A percentile compares a stretch with the other conserved stretches of the same genome.
phyloP scores from a whole-genome alignment of 2,329 filamentous ascomycete genomes.

The Penicillium sp. region DNA sequence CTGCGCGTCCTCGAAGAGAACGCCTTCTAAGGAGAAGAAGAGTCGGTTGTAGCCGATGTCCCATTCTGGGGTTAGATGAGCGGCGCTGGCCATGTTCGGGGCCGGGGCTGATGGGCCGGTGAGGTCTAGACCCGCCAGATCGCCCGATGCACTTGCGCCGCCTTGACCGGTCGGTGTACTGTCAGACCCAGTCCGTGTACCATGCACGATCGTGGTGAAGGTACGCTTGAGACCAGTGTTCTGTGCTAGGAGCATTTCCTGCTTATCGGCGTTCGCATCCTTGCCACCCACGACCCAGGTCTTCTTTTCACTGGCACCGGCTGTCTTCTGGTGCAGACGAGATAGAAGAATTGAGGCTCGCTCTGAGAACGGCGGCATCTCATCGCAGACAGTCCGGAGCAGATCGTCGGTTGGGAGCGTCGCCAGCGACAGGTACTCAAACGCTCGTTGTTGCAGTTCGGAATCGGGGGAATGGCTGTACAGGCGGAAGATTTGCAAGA shows the following conservation, averaged over 20 bases:
- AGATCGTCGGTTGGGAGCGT: slow-evolving; percentile 85
- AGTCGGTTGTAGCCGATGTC: slow-evolving; percentile 82
- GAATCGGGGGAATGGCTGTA: slow-evolving; percentile 95
- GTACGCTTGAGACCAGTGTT: slow-evolving; percentile 79
- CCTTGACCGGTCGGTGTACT: slow-evolving; percentile 33
- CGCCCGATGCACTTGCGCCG: slow-evolving; percentile 54
- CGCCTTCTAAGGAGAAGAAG: slow-evolving; percentile 73
- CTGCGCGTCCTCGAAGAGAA: slow-evolving; percentile 92
- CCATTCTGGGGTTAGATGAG: slow-evolving; percentile 92
- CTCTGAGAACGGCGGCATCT: slow-evolving; percentile 98
- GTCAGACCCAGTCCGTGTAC: slow-evolving; percentile 34
- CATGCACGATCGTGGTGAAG: slow-evolving; percentile 61
- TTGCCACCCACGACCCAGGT: slow-evolving; percentile 98
- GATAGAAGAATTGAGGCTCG: slow-evolving; percentile 87
- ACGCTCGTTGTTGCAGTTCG: slow-evolving; percentile 92
- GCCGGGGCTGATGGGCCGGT: slow-evolving; percentile 57
- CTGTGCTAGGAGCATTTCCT: slow-evolving; percentile 76
- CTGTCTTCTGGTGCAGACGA: slow-evolving; percentile 89
- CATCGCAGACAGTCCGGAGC: slow-evolving; percentile 88
- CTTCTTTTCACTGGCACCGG: slow-evolving; percentile 85
- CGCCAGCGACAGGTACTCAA: slow-evolving; percentile 85
- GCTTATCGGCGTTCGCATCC: slow-evolving; percentile 78
- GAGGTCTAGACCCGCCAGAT: slow-evolving; percentile 81
- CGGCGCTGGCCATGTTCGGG: slow-evolving; percentile 86
- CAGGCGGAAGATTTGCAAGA: slow-evolving; percentile 81